A percentile compares a stretch with the other conserved stretches of the same genome.
These are phyloP conservation scores for Podaxis sp. DNA, from an alignment of 768 basidiomycete genomes.

Conservation along the genomic window DNA sequence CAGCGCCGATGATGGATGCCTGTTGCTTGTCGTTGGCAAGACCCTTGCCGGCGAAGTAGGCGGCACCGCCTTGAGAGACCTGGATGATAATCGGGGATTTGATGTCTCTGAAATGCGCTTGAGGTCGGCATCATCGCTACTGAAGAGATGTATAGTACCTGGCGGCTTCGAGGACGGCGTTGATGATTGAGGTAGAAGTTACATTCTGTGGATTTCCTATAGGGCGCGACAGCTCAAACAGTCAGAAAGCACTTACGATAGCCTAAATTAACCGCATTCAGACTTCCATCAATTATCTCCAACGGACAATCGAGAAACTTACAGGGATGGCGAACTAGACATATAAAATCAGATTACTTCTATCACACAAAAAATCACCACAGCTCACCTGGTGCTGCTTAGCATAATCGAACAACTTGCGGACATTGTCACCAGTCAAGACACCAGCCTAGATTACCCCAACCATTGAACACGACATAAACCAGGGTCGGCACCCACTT, in stretches of 20 bases:
- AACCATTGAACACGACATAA: background rate
- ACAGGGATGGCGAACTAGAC: conserved; percentile 80
- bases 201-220: conserved; percentile 60
- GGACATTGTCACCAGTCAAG: conserved; percentile 90
- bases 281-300: background rate
- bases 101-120: conserved; percentile 60
- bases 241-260: conserved; percentile 52
- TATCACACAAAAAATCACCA: background rate
- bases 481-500: background rate
- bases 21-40: conserved; percentile 93
- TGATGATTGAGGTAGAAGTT: conserved; percentile 93
- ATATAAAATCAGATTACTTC: background rate
- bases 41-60: conserved; percentile 96
- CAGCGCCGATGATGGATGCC: conserved; percentile 89
- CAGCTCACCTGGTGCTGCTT: conserved; percentile 72
- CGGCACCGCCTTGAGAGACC: conserved; percentile 94
- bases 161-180: conserved; percentile 94
- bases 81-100: conserved; percentile 98
- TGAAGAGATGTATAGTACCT: conserved; percentile 42
- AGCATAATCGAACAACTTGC: conserved; percentile 94
- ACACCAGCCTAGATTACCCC: conserved; percentile 73
- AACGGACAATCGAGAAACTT: conserved; percentile 28
- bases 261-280: conserved; percentile 40
- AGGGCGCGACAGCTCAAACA: background rate
- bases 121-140: conserved; percentile 3